phyloP scores from a whole-genome alignment of 768 basidiomycete genomes.

The Hydnomerulius pinastri region DNA sequence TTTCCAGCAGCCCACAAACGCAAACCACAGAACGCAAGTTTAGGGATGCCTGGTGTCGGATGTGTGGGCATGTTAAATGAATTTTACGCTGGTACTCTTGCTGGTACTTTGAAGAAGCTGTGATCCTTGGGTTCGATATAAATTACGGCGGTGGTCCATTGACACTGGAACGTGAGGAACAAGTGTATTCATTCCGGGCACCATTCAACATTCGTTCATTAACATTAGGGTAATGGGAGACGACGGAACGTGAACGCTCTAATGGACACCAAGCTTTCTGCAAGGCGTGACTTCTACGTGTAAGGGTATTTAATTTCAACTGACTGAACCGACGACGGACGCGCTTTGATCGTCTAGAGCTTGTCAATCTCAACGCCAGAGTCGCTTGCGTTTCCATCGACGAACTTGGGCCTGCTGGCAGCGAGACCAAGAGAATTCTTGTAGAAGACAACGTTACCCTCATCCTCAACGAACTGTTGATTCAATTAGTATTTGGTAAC shows the following conservation, averaged over 20 bases:
- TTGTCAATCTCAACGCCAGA: conserved; percentile 64
- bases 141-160: too few species aligned
- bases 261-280: background rate
- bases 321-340: background rate
- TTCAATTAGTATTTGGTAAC: background rate
- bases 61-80: too few species aligned
- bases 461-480: conserved; percentile 85
- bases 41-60: too few species aligned
- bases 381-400: conserved; percentile 60
- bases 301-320: background rate
- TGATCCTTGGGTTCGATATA: too few species aligned
- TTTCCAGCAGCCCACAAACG: too few species aligned
- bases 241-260: background rate
- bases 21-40: too few species aligned
- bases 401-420: conserved; percentile 62
- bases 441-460: conserved; percentile 88
- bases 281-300: conserved; percentile 12
- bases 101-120: too few species aligned
- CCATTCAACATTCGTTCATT: background rate
- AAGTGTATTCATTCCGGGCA: too few species aligned
- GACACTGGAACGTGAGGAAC: too few species aligned
- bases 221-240: background rate
- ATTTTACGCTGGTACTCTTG: too few species aligned
- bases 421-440: conserved; percentile 86
- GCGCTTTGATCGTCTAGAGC: conserved; percentile 25